Evolutionary conservation across 192 early-diverging fungal species (phyloP), one percentile per base, ranked within the genome.

Genomic region (Linnemannia elongata): DNA sequence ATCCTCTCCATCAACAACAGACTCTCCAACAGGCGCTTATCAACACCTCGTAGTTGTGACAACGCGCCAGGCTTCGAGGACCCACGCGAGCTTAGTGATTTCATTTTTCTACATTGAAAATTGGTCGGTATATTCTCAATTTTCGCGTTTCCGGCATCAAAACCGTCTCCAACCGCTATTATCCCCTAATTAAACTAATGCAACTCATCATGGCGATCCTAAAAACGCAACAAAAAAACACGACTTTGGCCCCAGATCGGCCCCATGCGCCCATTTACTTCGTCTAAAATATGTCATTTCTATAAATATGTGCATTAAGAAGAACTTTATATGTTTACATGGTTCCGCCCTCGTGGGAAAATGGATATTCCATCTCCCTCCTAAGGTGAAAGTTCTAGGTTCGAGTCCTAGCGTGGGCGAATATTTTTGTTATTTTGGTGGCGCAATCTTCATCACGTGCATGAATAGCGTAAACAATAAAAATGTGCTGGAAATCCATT

Each of bases 291-390:
- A 1, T 8, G 6, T n/a, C 3, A 22, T 5, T 6, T 1, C 5
- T 12, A 57, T 57, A 57, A 57, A 57, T 24, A 57, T n/a, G 55
- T 7, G 9, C 10, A 3, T 57, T 12, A 27, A 8, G 27, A 2
- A 57, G n/a, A 57, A 27, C 3, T 2, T 27, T 8, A 9, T 4
- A 66, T 15, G 60, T 30, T 5, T 66, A 60, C 57, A 24, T 60
- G n/a, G 44, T 45, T 49, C 12, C 27, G 91, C 91, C 91, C 91
- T 74, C 77, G 88, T 91, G 90, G 91, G 89, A 90, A 86, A 91
- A 90, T 91, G 91, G 91, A 91, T 91, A 91, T 90, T 90, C 89
- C 91, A 90, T 91, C 89, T 90, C 90, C 91, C 91, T 91, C 91
- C 91, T 91, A 91, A 91, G 91, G 90, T 90, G 89, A 89, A 91